Base-by-base conservation (phyloP, 1,139 yeast genomes). In the Saccharomyces hybrid region DNA sequence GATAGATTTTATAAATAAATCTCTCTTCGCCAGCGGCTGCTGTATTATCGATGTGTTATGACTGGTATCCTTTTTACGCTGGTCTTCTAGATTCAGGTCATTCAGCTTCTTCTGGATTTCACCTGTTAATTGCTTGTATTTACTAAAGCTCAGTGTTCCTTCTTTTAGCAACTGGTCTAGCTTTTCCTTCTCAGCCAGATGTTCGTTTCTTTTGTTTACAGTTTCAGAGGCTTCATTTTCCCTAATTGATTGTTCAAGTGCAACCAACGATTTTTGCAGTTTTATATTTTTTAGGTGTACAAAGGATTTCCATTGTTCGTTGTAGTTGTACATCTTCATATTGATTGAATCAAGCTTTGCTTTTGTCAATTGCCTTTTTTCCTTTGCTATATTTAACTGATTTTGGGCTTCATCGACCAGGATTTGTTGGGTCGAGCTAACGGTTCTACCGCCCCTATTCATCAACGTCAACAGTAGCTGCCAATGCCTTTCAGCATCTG, bases 1-100 rank as follows among this genome's bases (percentile, higher is more conserved):
- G 11, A 67, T 49, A 2, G 69, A 64, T 49, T 60, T 63, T 19
- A 48, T 54, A 52, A 62, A 67, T n/a, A 59, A 49, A 21, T 58
- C 55, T 28, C 42, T 50, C 31, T 52, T 51, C 14, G 50, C 49
- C 14, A 47, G 44, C 3, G 48, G 29, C 11, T 51, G 48, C n/a
- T 26, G 16, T 26, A 27, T 44, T 14, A 48, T 48, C 9, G 51
- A 34, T 11, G 19, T 29, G 28, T 42, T 42, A n/a, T 48, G 31
- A n/a, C 42, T 16, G 44, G 42, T 42, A 8, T 49, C 34, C 19
- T 12, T 21, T 38, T 48, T 50, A n/a, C 38, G 49, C 9, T 26
- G 49, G 19, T 54, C 50, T 3, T 50, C 48, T 0, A 55, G 49
- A 3, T 53, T 55, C 21, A 62, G 53, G 11, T 52, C 48, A 47